Evolutionary conservation across 768 basidiomycete species (phyloP).

Genomic region (Leucocoprinus birnbaumii): DNA sequence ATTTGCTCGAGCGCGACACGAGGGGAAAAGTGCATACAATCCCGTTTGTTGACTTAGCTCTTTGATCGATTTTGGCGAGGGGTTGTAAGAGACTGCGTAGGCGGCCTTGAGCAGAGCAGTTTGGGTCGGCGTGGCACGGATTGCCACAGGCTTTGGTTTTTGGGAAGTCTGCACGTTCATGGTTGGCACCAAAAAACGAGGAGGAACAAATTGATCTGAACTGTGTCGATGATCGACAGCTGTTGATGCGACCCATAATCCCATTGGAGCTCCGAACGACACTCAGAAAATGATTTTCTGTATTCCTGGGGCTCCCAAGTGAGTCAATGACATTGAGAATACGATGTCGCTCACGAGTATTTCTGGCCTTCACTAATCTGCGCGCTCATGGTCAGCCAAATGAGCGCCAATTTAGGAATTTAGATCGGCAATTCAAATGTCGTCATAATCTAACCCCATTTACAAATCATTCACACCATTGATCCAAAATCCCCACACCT

Average conservation of each 20-base stretch:
- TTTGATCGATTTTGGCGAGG: slow-evolving; percentile 20
- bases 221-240: too few species aligned
- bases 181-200: background rate
- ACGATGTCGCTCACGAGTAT: too few species aligned
- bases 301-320: too few species aligned
- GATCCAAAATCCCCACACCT: background rate
- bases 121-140: slow-evolving; percentile 24
- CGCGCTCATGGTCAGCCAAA: too few species aligned
- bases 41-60: slow-evolving; percentile 26
- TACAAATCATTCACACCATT: background rate
- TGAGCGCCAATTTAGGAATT: too few species aligned
- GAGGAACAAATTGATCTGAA: background rate
- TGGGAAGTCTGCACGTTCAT: background rate
- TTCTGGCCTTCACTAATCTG: too few species aligned
- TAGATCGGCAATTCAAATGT: background rate
- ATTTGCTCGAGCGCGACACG: background rate
- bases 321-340: too few species aligned
- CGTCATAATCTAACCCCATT: background rate
- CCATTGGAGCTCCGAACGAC: too few species aligned
- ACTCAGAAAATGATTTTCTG: too few species aligned
- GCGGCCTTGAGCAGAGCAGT: slow-evolving; percentile 23
- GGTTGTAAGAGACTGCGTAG: slow-evolving; percentile 19
- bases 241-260: too few species aligned
- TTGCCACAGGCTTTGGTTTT: slow-evolving; percentile 13
- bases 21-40: slow-evolving; percentile 25